Evolutionary conservation across 305 asterid genomes (phyloP), one percentile per base, ranked within the genome.

Genomic region (Fraxinus floribunda): DNA sequence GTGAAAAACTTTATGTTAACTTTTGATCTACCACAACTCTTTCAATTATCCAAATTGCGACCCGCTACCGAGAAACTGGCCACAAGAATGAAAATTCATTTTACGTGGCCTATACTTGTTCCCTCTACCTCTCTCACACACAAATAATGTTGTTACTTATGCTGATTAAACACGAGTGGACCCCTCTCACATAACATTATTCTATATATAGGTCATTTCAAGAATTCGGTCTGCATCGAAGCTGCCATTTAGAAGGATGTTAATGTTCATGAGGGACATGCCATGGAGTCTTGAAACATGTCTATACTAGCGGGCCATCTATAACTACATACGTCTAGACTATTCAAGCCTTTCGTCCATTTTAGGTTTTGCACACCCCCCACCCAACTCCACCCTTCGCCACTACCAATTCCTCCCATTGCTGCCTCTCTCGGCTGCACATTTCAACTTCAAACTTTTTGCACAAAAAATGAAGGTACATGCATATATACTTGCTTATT

Each of bases 401-500:
- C 66, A 73, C 79, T 72, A 2, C 76, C 78, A 75, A 79, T 68
- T 71, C 9, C 49, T 34, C 71, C 49, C 76, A 26, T 71, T 78
- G 32, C 57, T 75, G 32, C 49, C 68, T 29, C 62, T 39, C 30
- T 30, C 71, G 36, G n/a, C 74, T 13, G 49, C 83, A 84, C 62
- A 46, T 82, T 81, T 85, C 91, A 84, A 76, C 83, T 82, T 85
- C 87, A 81, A 84, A 78, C 88, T 72, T 72, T 64, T 75, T 64
- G 74, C 75, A 75, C 75, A 76, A 60, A 18, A 13, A 26, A 82
- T 90, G 93, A 87, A 88, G 91, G 93, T 85, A 85, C 83, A 82
- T 80, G 34, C 38, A 18, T 76, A 1, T 76, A 0, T 13, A 24
- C 38, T 7, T 26, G 3, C 36, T 26, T 66, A 66, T 24, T 62